Base-by-base conservation (phyloP, 176 grass and related monocot genomes). In the Aegilops umbellulata region DNA sequence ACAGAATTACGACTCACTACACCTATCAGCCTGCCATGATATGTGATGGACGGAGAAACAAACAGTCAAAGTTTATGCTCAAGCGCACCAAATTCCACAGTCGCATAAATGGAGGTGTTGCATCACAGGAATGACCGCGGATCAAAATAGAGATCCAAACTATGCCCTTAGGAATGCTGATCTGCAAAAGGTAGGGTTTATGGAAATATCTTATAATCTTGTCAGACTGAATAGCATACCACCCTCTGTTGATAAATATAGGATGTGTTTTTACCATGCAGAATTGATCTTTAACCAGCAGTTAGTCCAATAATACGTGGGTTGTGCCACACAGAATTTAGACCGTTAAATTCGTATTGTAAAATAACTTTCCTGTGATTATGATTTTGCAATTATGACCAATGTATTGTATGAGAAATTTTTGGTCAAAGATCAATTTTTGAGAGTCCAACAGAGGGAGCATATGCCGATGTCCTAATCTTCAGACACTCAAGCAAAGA, bases 51-150 rank as follows among this genome's bases (percentile, higher is more conserved):
- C 2, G 47, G 20, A 65, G 32, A 65, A 85, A 62, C 80, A 60
- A 60, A 73, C 0, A 26, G 1, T 42, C 55, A 73, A 72, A 70
- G 68, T 65, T 53, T 84, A 71, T 55, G 39, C 35, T 63, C 62
- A 67, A 63, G 35, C n/a, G 22, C 29, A 77, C 11, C 63, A 70
- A 51, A 82, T 65, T 72, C 30, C 36, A 70, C 30, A 83, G 78
- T 36, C 29, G 35, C 25, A 70, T 3, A 41, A 68, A 67, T 78
- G 22, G 30, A 26, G 32, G 25, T 34, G 35, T 10, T 73, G 42
- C 14, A 63, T 84, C 55, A 7, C 19, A 69, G 25, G 16, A 84
- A 36, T 12, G 6, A 26, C 39, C 67, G 60, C 8, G 17, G 31
- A 60, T 69, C 24, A 77, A 25, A 34, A 67, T 29, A 60, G 44